These are phyloP conservation scores for Nicotiana noctiflora DNA, from an alignment of 257 asterid species.

Conservation along the genomic window DNA sequence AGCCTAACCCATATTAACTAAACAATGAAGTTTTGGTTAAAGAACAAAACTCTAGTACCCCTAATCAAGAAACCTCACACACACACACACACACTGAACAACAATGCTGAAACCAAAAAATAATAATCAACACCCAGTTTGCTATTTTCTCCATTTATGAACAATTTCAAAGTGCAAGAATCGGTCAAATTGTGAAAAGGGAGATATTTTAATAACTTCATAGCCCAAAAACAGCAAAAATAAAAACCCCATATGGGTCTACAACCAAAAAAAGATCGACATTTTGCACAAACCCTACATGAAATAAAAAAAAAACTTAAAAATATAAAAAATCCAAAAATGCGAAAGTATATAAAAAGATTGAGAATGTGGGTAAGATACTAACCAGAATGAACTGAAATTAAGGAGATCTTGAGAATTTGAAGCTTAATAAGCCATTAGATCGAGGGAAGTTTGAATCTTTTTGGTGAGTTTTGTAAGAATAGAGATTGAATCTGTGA, in stretches of 20 bases:
- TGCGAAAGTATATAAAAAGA: neutral
- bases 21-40: neutral
- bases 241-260: neutral
- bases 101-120: neutral
- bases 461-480: neutral
- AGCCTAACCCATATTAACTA: neutral
- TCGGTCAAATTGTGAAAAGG: neutral
- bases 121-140: neutral
- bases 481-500: conserved; percentile 4
- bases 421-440: neutral
- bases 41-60: neutral
- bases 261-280: neutral
- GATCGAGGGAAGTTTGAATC: neutral
- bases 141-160: neutral
- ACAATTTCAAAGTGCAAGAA: neutral
- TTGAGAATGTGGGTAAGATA: neutral
- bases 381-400: conserved; percentile 23
- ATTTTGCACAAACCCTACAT: conserved; percentile 1
- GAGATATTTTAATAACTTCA: neutral
- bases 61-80: neutral
- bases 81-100: neutral
- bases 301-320: neutral
- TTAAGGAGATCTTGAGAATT: conserved; percentile 20
- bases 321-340: neutral
- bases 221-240: neutral